These are phyloP conservation scores for Cladophialophora chaetospira DNA, from an alignment of 2,329 filamentous ascomycete species.

Conservation along the genomic window DNA sequence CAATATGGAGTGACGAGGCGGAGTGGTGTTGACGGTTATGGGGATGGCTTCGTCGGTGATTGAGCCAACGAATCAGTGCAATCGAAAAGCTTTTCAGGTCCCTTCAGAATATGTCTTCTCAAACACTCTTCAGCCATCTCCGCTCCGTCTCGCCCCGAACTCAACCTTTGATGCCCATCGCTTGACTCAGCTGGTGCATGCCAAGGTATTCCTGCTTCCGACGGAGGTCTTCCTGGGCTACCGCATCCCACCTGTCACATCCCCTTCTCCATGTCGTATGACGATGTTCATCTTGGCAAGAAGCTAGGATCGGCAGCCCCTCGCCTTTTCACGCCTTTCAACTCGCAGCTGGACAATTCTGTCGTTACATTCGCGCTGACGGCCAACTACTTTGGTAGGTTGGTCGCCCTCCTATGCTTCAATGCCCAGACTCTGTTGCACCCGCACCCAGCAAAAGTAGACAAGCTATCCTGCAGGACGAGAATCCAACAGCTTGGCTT, in stretches of 20 bases:
- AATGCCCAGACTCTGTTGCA: not conserved
- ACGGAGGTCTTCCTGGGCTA: not conserved
- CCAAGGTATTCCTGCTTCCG: not conserved
- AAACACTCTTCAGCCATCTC: not conserved
- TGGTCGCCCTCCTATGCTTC: not conserved
- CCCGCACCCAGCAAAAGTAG: slow-evolving; percentile 3
- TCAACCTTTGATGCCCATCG: not conserved
- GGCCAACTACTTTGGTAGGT: not conserved
- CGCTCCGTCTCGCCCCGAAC: not conserved
- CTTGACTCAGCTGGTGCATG: not conserved
- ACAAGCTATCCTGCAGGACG: slow-evolving; percentile 4
- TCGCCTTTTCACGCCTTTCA: not conserved
- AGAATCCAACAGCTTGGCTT: slow-evolving; percentile 9
- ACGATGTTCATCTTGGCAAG: not conserved
- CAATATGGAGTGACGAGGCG: not conserved
- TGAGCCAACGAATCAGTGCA: not conserved
- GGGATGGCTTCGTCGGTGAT: not conserved
- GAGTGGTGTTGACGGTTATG: not conserved
- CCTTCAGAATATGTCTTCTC: not conserved
- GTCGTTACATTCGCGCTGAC: not conserved
- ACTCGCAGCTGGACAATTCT: not conserved
- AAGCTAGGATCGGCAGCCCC: not conserved
- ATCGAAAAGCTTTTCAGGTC: not conserved
- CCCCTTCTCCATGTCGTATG: not conserved
- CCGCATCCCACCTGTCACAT: not conserved